Conservation (phyloP, 176 grass and related monocot genomes). For the Paspalum vaginatum region DNA sequence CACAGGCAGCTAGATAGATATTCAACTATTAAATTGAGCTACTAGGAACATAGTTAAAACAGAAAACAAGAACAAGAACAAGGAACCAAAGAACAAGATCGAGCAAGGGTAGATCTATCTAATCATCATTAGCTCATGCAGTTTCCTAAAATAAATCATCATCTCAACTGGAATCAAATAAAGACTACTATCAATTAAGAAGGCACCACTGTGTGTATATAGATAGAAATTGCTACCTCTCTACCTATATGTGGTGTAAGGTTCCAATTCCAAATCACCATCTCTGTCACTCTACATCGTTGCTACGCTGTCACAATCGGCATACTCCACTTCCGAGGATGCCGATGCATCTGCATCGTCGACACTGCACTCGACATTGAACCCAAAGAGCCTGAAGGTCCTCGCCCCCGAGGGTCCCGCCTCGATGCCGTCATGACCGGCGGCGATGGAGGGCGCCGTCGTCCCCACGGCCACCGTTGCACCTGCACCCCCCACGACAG, state of each 20-base stretch:
- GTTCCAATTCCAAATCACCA: conserved; percentile 31
- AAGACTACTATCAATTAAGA: conserved; percentile 2
- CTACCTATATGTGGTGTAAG: conserved; percentile 23
- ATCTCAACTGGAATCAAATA: conserved; percentile 15
- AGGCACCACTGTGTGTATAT: background rate
- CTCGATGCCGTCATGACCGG: background rate
- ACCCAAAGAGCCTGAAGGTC: conserved; percentile 74
- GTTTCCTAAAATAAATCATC: conserved; percentile 27
- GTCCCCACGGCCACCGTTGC: conserved; percentile 21
- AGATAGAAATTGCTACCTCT: conserved; percentile 7
- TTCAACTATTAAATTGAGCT: background rate
- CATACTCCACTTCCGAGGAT: background rate
- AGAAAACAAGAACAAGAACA: background rate
- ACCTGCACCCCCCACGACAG: background rate
- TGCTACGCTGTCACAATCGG: background rate
- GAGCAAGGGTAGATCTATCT: conserved; percentile 13
- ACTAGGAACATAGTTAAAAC: background rate
- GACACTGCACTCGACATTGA: conserved; percentile 60
- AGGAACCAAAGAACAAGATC: conserved; percentile 30
- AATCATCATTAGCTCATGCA: conserved; percentile 1
- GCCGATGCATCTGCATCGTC: background rate
- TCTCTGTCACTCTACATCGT: background rate
- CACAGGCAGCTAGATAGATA: background rate
- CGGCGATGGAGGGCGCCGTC: background rate
- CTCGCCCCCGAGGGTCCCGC: conserved; percentile 11